phyloP scores from a whole-genome alignment of 176 grass and related monocot genomes.

The sorghum (Sorghum bicolor) region DNA sequence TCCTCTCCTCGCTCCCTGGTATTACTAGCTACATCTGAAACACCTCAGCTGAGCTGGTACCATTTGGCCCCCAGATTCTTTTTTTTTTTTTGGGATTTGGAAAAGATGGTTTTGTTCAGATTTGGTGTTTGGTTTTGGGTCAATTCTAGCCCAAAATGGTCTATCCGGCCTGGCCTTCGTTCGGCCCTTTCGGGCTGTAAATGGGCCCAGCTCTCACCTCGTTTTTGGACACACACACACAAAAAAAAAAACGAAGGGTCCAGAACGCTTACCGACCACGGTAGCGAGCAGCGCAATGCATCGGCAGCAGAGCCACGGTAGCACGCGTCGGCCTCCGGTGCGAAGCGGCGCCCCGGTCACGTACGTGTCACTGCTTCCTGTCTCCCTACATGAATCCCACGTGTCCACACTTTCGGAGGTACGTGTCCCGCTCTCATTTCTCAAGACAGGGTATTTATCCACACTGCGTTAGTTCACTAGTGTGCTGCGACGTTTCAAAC shows the following conservation, averaged over 20 bases:
- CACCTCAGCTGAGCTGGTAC: neutral
- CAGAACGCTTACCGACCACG: neutral
- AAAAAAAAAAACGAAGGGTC: neutral
- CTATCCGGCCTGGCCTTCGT: no score
- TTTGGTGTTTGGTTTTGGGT: neutral
- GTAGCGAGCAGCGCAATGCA: neutral
- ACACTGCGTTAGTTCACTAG: neutral
- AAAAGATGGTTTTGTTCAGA: no score
- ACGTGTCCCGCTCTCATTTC: conserved; percentile 42
- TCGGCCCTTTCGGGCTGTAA: neutral
- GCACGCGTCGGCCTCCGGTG: conserved; percentile 19
- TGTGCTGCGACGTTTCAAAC: neutral
- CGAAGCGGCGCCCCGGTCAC: neutral
- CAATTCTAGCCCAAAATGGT: neutral
- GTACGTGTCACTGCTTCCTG: conserved; percentile 25
- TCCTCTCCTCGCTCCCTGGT: neutral
- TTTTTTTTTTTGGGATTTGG: neutral
- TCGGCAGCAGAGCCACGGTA: neutral
- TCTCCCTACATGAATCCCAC: neutral
- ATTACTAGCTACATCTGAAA: no score
- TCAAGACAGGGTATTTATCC: conserved; percentile 17
- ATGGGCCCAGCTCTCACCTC: neutral
- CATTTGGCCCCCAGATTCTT: neutral
- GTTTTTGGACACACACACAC: no score
- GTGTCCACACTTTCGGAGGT: neutral